Percentiles rank a stretch among this genome's conserved stretches.
These are phyloP conservation scores for Dichotomopilus funicola DNA, from an alignment of 2,329 filamentous ascomycete species.

Conservation along the genomic window DNA sequence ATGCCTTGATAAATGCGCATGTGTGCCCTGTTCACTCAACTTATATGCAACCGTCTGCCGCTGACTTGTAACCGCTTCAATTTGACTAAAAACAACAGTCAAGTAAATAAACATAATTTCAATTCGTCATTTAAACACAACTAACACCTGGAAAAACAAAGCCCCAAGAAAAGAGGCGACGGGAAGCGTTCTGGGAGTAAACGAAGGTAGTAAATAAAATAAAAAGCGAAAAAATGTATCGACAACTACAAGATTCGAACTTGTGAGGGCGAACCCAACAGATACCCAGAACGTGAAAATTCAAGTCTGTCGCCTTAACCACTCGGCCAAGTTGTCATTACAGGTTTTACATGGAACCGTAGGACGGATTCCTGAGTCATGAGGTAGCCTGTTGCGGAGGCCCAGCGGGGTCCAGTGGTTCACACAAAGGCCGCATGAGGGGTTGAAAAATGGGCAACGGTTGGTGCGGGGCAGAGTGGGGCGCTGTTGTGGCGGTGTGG, in stretches of 20 bases:
- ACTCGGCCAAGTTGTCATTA: conserved; percentile 19
- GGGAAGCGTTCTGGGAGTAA: too few relatives aligned
- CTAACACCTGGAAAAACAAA: too few relatives aligned
- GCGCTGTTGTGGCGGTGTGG: neutral
- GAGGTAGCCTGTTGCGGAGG: neutral
- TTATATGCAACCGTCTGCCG: too few relatives aligned
- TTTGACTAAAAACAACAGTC: too few relatives aligned
- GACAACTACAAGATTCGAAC: conserved; percentile 22
- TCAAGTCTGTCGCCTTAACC: conserved; percentile 22
- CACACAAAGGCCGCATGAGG: too few relatives aligned
- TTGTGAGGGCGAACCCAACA: conserved; percentile 22
- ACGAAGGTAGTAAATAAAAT: neutral
- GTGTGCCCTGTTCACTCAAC: too few relatives aligned
- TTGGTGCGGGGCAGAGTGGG: neutral
- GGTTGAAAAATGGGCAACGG: neutral
- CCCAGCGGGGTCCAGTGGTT: neutral
- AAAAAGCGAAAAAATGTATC: conserved; percentile 9
- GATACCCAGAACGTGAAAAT: conserved; percentile 15
- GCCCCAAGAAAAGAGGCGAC: too few relatives aligned
- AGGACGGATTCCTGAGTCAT: neutral
- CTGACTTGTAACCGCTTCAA: too few relatives aligned
- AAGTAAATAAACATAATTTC: too few relatives aligned
- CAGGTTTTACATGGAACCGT: neutral
- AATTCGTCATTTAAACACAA: too few relatives aligned
- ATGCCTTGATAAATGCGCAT: too few relatives aligned